Evolutionary conservation across 495 filamentous ascomycete genomes (phyloP), one percentile per base, ranked within the genome.

Genomic region (Penicillium goetzii): DNA sequence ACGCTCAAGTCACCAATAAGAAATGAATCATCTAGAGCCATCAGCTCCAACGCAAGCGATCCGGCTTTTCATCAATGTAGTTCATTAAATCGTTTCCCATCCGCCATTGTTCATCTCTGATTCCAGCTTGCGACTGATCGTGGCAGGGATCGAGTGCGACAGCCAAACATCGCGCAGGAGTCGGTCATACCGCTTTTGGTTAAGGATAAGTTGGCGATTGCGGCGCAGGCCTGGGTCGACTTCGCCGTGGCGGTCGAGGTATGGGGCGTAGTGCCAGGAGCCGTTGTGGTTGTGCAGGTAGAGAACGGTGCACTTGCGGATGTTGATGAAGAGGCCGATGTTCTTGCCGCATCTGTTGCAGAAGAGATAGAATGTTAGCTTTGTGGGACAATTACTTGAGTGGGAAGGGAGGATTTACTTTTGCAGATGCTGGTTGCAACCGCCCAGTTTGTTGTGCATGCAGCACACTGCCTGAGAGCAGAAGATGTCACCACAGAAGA

Each of bases 391-490:
- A 28, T n/a, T 30, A 59, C 17, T 1, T 12, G 12, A 40, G 56
- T 19, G 49, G 30, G 34, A 28, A 34, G 7, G 34, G 11, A 25
- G 63, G 53, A 54, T 88, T 72, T 83, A 97, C 93, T 89, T 94
- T 60, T 81, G 71, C 81, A 96, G 84, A 74, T 98, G 95, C 77
- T 93, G 90, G 75, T 92, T 91, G 64, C 90, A 94, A 17, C 95
- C 96, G 54, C 96, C 95, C 62, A 89, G 80, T 61, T 85, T 81
- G 54, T 86, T 83, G 63, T 86, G 88, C 71, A 88, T 85, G 73
- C 95, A 99, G 77, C 95, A 99, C 30, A 92, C 88, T 28, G 90
- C 91, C 77, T 99, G 95, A 19, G 90, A 90, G 78, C 95, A 99
- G 74, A 97, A 93, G 34, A 99, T 90, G 10, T 93, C 93, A 7